Evolutionary conservation across 2,329 filamentous ascomycete species (phyloP).

Genomic region (Lecanicillium sp.): DNA sequence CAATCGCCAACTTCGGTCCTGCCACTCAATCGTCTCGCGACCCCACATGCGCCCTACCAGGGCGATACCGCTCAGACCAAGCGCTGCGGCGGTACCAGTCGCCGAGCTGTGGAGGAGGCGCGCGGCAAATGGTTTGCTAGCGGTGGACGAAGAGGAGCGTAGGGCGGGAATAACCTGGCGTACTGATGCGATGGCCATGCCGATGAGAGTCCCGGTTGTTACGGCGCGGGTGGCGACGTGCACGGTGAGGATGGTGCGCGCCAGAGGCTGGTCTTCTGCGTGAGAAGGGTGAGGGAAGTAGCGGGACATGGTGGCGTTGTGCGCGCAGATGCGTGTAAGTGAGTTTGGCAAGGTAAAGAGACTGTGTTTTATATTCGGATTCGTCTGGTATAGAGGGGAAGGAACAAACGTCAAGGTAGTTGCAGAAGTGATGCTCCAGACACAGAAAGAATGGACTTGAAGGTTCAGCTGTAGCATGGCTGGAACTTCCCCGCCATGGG

Average conservation of each 20-base stretch:
- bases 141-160: slow-evolving; percentile 19
- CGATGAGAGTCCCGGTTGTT: slow-evolving; percentile 42
- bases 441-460: no score
- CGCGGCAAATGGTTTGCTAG: slow-evolving; percentile 17
- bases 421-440: no score
- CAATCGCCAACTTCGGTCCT: slow-evolving; percentile 54
- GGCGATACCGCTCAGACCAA: slow-evolving; percentile 33
- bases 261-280: slow-evolving; percentile 54
- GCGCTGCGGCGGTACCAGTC: slow-evolving; percentile 34
- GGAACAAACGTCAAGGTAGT: no score
- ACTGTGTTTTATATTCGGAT: no score
- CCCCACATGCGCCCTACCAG: slow-evolving; percentile 44
- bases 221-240: slow-evolving; percentile 52
- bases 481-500: no score
- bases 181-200: slow-evolving; percentile 28
- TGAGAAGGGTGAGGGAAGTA: slow-evolving; percentile 46
- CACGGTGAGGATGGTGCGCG: slow-evolving; percentile 45
- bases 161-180: slow-evolving; percentile 20
- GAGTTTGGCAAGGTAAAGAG: background rate
- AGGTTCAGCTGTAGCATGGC: no score
- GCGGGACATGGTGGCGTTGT: slow-evolving; percentile 38
- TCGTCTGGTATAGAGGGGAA: no score
- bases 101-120: slow-evolving; percentile 37
- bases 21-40: slow-evolving; percentile 52
- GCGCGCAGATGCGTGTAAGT: no score